These are phyloP conservation scores for Kodamaea leandrae DNA, from an alignment of 805 yeast species.

Conservation along the genomic window DNA sequence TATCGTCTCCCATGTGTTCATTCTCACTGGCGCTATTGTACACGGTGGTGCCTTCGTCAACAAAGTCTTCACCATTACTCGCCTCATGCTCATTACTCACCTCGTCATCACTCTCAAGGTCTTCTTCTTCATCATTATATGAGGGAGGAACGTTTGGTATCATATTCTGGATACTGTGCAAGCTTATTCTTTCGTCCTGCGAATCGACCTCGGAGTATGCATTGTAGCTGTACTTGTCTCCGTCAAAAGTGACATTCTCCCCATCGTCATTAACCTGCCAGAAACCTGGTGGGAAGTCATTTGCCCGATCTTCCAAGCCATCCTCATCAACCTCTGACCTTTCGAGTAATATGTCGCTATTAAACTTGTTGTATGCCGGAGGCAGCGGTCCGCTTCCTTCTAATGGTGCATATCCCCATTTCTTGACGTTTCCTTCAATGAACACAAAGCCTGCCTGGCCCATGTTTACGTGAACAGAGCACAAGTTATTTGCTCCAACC, in stretches of 20 bases:
- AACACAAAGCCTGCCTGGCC: slow-evolving; percentile 90
- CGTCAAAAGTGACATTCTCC: slow-evolving; percentile 11
- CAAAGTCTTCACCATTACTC: not conserved
- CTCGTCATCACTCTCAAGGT: slow-evolving; percentile 1
- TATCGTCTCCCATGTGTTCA: not conserved
- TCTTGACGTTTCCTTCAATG: slow-evolving; percentile 89
- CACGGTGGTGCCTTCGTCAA: slow-evolving; percentile 11
- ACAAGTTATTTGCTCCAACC: slow-evolving; percentile 78
- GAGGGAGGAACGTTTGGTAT: slow-evolving; percentile 40
- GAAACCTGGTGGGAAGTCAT: slow-evolving; percentile 57
- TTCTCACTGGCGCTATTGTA: slow-evolving; percentile 9
- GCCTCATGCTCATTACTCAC: not conserved
- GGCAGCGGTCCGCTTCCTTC: slow-evolving; percentile 91
- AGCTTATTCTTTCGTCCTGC: slow-evolving; percentile 40
- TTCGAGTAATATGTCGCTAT: slow-evolving; percentile 74
- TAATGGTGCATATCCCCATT: slow-evolving; percentile 93
- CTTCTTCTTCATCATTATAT: slow-evolving; percentile 20
- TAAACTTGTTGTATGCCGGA: slow-evolving; percentile 83
- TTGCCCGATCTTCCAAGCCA: slow-evolving; percentile 42
- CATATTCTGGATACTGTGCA: slow-evolving; percentile 29
- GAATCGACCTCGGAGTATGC: slow-evolving; percentile 40
- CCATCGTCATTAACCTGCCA: slow-evolving; percentile 35
- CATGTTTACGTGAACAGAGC: slow-evolving; percentile 81
- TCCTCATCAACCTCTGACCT: slow-evolving; percentile 52
- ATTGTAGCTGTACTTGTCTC: slow-evolving; percentile 36